Evolutionary conservation across 805 yeast species (phyloP).

Genomic region (Candida ortonii): DNA sequence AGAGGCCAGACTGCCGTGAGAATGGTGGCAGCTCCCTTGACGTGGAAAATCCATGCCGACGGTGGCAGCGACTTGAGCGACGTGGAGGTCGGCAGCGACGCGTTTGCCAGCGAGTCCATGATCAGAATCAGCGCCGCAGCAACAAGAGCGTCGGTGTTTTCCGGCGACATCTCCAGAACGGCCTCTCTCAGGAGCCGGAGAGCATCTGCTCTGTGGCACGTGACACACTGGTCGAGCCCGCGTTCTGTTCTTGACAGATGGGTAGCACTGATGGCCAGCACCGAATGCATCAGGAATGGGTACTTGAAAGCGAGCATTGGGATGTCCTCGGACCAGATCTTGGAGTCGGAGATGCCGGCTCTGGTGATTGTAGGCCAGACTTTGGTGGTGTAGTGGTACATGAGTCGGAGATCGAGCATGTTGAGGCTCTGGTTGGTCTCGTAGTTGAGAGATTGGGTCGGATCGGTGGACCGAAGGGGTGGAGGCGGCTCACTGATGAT

Average conservation of each 20-base stretch:
- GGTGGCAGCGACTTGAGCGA: conserved; percentile 74
- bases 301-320: conserved; percentile 84
- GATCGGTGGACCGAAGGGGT: conserved; percentile 15
- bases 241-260: conserved; percentile 77
- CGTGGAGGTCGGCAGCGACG: conserved; percentile 54
- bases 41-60: conserved; percentile 95
- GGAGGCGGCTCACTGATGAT: conserved; percentile 30
- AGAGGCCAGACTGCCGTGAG: conserved; percentile 95
- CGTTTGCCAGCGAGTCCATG: conserved; percentile 93
- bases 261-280: conserved; percentile 88
- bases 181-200: conserved; percentile 77
- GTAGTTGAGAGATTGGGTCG: conserved; percentile 18
- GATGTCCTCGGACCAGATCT: conserved; percentile 84
- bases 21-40: conserved; percentile 94
- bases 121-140: conserved; percentile 87
- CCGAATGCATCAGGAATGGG: conserved; percentile 89
- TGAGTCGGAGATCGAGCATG: conserved; percentile 72
- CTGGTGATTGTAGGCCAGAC: conserved; percentile 87
- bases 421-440: conserved; percentile 43
- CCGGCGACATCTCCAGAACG: conserved; percentile 75
- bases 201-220: conserved; percentile 86
- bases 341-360: conserved; percentile 83
- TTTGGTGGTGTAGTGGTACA: conserved; percentile 82
- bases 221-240: conserved; percentile 76
- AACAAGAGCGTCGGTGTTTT: conserved; percentile 88